phyloP scores from a whole-genome alignment of 2,329 filamentous ascomycete species.

The Aureobasidium sp. region DNA sequence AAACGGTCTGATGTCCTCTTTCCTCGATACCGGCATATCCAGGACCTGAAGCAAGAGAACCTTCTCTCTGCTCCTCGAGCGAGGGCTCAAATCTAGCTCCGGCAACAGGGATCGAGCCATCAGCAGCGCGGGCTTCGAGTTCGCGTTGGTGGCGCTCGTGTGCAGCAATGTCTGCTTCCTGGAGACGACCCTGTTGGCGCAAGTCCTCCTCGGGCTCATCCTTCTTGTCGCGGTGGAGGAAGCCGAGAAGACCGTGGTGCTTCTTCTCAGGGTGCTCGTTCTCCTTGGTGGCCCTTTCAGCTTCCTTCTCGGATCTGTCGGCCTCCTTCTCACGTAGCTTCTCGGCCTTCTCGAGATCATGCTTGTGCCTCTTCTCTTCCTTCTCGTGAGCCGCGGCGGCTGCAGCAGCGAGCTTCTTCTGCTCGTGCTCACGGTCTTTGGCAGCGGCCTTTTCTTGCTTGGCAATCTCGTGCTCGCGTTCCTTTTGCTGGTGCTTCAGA shows the following conservation, averaged over 20 bases:
- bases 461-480: conserved; percentile 20
- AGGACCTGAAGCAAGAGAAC: not conserved
- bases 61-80: conserved; percentile 16
- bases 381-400: conserved; percentile 5
- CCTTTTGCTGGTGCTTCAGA: conserved; percentile 22
- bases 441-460: conserved; percentile 14
- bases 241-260: conserved; percentile 26
- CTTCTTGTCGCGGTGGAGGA: conserved; percentile 34
- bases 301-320: conserved; percentile 24
- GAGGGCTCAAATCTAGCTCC: conserved; percentile 15
- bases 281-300: conserved; percentile 9
- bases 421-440: not conserved
- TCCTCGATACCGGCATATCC: conserved; percentile 14
- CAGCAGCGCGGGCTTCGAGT: conserved; percentile 2
- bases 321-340: conserved; percentile 23
- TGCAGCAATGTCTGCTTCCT: conserved; percentile 1
- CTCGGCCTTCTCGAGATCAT: conserved; percentile 18
- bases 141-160: conserved; percentile 16
- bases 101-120: conserved; percentile 15
- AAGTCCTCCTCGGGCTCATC: conserved; percentile 16
- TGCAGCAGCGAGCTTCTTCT: conserved; percentile 13
- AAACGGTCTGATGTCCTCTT: conserved; percentile 22
- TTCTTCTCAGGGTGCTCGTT: conserved; percentile 15
- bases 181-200: not conserved
- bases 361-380: conserved; percentile 22